Conservation (phyloP, 1,139 yeast species). For the Kodamaea sp. region DNA sequence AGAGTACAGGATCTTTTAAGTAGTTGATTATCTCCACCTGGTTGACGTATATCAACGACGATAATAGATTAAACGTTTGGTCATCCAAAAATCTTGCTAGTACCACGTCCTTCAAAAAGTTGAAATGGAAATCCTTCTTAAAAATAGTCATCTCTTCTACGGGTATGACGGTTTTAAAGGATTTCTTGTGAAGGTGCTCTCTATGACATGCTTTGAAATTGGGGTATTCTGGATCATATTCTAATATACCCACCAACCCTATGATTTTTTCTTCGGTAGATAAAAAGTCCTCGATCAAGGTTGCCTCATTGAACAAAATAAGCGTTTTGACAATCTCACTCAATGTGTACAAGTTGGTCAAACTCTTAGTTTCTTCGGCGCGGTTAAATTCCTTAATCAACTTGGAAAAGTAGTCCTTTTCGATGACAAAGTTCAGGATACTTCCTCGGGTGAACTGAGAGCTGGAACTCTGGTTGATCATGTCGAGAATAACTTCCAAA, state of each 20-base stretch:
- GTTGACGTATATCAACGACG: constrained; percentile 65
- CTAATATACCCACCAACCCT: constrained; percentile 80
- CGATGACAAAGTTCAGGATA: constrained; percentile 52
- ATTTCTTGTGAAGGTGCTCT: constrained; percentile 55
- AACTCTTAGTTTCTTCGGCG: constrained; percentile 49
- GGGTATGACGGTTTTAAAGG: constrained; percentile 75
- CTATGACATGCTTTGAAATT: constrained; percentile 77
- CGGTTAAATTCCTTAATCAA: constrained; percentile 53
- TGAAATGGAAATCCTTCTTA: constrained; percentile 72
- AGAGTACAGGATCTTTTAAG: constrained; percentile 55
- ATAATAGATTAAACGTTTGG: constrained; percentile 63
- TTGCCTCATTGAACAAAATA: constrained; percentile 69
- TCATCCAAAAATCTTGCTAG: constrained; percentile 83
- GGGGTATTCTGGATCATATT: constrained; percentile 88
- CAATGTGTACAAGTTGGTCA: constrained; percentile 59
- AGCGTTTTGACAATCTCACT: constrained; percentile 74
- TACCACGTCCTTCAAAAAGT: constrained; percentile 83
- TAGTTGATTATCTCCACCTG: constrained; percentile 71
- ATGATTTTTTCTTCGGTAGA: constrained; percentile 56
- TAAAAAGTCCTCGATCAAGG: constrained; percentile 65
- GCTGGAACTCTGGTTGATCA: constrained; percentile 57
- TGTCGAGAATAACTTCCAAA: constrained; percentile 51
- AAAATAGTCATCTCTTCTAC: constrained; percentile 58
- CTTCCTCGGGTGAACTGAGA: constrained; percentile 57
- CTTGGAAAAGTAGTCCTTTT: constrained; percentile 52